A percentile compares a stretch with the other conserved stretches of the same genome.
These are phyloP conservation scores for Cercophora samala DNA, from an alignment of 495 filamentous ascomycete species.

Conservation along the genomic window DNA sequence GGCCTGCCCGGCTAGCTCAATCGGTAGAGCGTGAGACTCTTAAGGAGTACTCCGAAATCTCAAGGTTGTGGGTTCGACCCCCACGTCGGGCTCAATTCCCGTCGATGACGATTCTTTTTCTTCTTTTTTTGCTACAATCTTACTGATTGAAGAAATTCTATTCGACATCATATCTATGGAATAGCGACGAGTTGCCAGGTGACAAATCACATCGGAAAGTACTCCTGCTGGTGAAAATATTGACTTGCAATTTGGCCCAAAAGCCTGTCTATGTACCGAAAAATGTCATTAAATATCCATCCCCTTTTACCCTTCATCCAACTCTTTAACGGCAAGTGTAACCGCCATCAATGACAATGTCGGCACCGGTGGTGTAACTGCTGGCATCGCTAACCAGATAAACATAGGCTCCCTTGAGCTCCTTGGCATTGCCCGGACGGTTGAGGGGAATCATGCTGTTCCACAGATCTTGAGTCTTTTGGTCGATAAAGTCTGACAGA, in stretches of 20 bases:
- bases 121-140: no score
- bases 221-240: no score
- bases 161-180: no score
- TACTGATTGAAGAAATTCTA: no score
- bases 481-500: constrained; percentile 68
- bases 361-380: constrained; percentile 51
- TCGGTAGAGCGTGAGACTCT: constrained; percentile 84
- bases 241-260: not conserved
- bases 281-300: not conserved
- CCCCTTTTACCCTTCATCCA: no score
- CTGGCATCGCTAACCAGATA: constrained; percentile 72
- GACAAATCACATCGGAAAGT: no score
- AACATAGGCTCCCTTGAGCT: constrained; percentile 81
- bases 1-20: constrained; percentile 62
- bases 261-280: not conserved
- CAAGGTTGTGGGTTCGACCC: constrained; percentile 31
- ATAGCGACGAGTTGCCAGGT: no score
- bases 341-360: constrained; percentile 57
- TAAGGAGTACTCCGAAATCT: constrained; percentile 42
- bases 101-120: constrained; percentile 5
- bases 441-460: constrained; percentile 74
- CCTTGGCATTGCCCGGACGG: constrained; percentile 70
- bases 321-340: constrained; percentile 44
- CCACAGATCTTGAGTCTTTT: constrained; percentile 71
- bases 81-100: constrained; percentile 30